Conservation (phyloP, 2,329 filamentous ascomycete species). For the Kalmusia sp. region DNA sequence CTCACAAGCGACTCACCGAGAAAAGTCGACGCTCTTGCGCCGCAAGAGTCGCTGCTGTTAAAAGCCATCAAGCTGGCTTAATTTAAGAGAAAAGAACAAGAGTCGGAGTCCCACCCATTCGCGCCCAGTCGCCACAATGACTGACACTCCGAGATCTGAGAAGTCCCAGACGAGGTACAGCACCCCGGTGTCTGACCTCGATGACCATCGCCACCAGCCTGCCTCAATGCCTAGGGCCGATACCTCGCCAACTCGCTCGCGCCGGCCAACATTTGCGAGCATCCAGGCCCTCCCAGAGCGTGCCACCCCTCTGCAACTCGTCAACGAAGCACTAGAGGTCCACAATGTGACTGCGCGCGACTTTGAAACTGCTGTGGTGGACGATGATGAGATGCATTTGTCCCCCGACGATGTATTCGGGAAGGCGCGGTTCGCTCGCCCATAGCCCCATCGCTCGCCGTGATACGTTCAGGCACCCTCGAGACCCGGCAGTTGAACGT, state of each 20-base stretch:
- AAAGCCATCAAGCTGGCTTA: constrained; percentile 33
- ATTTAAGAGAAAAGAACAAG: constrained; percentile 13
- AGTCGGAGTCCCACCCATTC: constrained; percentile 29
- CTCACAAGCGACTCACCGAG: constrained; percentile 60
- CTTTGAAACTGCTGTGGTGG: constrained; percentile 84
- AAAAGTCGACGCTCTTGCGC: constrained; percentile 35
- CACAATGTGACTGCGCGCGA: constrained; percentile 67
- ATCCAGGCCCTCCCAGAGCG: constrained; percentile 55
- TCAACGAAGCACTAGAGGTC: constrained; percentile 54
- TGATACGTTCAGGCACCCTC: constrained; percentile 52
- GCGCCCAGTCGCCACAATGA: constrained; percentile 50
- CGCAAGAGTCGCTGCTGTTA: constrained; percentile 27
- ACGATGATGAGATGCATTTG: constrained; percentile 65
- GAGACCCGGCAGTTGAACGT: constrained; percentile 42
- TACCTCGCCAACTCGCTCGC: constrained; percentile 55
- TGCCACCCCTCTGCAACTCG: constrained; percentile 52
- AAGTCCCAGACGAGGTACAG: constrained; percentile 70
- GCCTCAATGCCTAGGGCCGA: constrained; percentile 66
- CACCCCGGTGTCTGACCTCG: constrained; percentile 79
- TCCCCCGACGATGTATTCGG: constrained; percentile 56
- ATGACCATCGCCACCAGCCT: constrained; percentile 81
- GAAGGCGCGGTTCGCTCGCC: constrained; percentile 54
- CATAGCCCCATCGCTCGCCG: constrained; percentile 50
- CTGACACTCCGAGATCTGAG: constrained; percentile 71
- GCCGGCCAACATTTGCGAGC: constrained; percentile 78